A percentile compares a stretch with the other conserved stretches of the same genome.
Evolutionary conservation across 163 green algal genomes (phyloP).

Genomic region (Botryococcus braunii): DNA sequence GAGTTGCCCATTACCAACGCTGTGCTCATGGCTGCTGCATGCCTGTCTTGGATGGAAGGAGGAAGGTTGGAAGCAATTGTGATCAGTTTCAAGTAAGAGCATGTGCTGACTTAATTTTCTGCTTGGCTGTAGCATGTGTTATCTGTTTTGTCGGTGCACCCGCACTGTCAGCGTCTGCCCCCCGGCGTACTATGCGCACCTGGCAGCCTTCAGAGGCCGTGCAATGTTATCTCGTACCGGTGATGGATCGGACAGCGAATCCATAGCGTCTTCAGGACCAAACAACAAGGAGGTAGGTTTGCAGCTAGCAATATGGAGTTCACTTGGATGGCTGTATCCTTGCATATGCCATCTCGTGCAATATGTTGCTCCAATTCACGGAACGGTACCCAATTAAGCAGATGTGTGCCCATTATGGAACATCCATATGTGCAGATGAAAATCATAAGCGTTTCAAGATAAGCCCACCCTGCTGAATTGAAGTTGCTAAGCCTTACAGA

Average conservation of each 20-base stretch:
- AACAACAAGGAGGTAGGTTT: neutral
- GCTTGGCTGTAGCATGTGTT: conserved; percentile 52
- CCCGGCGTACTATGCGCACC: conserved; percentile 80
- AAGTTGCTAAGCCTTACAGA: neutral
- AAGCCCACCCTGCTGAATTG: no score
- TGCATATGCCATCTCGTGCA: neutral
- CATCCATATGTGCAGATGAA: neutral
- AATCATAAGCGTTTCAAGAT: neutral
- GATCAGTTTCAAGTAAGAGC: no score
- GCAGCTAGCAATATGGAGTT: neutral
- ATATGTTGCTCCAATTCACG: neutral
- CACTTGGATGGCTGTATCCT: no score
- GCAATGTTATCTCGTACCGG: neutral
- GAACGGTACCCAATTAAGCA: neutral
- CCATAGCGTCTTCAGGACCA: neutral
- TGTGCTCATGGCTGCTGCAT: no score
- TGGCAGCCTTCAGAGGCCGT: conserved; percentile 58
- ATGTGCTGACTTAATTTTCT: neutral
- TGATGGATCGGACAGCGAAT: conserved; percentile 4
- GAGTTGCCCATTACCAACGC: no score
- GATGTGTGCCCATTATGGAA: neutral
- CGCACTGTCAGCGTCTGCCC: conserved; percentile 49
- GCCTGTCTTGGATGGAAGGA: no score
- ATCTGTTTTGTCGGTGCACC: conserved; percentile 68
- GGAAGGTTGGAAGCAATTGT: no score